A percentile compares a stretch with the other conserved stretches of the same genome.
phyloP scores from a whole-genome alignment of 2,329 filamentous ascomycete species.

The Microdochium bolleyi region DNA sequence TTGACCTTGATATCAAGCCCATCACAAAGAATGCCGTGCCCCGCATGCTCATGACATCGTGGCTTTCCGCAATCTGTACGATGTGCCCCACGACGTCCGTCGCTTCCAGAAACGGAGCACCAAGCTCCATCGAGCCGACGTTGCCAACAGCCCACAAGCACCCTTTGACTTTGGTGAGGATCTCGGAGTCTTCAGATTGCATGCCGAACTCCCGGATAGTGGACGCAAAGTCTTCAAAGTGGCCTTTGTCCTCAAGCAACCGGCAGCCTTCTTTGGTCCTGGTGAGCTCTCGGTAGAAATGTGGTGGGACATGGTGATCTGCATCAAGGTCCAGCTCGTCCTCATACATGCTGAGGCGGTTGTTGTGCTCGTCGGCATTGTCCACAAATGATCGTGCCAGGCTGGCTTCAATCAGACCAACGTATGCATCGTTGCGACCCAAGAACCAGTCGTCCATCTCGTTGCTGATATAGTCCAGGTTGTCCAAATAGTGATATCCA shows the following conservation, averaged over 20 bases:
- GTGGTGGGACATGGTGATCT: slow-evolving; percentile 72
- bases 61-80: slow-evolving; percentile 77
- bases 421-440: slow-evolving; percentile 93
- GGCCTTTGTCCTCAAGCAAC: slow-evolving; percentile 82
- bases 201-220: slow-evolving; percentile 85
- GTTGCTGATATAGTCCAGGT: slow-evolving; percentile 95
- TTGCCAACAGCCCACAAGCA: slow-evolving; percentile 98
- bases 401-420: slow-evolving; percentile 90
- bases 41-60: slow-evolving; percentile 84
- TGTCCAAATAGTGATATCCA: slow-evolving; percentile 94
- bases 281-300: slow-evolving; percentile 94
- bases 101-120: slow-evolving; percentile 86
- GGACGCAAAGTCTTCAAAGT: slow-evolving; percentile 86
- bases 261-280: slow-evolving; percentile 88
- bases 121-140: slow-evolving; percentile 95
- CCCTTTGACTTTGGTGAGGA: slow-evolving; percentile 88
- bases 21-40: slow-evolving; percentile 96
- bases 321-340: slow-evolving; percentile 46
- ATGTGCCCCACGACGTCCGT: slow-evolving; percentile 84
- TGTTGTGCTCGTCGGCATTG: slow-evolving; percentile 48
- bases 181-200: slow-evolving; percentile 76
- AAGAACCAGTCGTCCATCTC: slow-evolving; percentile 99
- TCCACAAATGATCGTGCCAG: slow-evolving; percentile 78
- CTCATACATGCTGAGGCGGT: slow-evolving; percentile 50
- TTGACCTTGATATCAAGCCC: slow-evolving; percentile 82